A percentile compares a stretch with the other conserved stretches of the same genome.
phyloP scores from a whole-genome alignment of 106 monocot genomes.

The Dendrobium nobile region DNA sequence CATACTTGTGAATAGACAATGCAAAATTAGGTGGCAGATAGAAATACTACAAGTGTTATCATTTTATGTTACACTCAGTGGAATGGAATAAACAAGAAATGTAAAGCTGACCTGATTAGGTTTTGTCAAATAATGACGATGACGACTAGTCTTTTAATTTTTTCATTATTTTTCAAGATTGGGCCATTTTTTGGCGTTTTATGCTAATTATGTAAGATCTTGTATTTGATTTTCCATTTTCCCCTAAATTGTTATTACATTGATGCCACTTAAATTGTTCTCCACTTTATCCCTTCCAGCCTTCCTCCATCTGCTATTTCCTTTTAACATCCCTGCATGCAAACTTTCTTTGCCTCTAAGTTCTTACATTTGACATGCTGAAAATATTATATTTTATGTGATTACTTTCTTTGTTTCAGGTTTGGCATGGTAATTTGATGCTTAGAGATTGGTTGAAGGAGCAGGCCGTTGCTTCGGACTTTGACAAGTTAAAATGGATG shows the following conservation, averaged over 20 bases:
- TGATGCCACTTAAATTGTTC: not conserved
- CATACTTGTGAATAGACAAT: not conserved
- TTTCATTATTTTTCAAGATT: not conserved
- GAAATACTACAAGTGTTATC: not conserved
- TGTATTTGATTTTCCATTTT: not conserved
- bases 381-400: not conserved
- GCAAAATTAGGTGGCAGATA: not conserved
- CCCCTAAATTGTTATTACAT: not conserved
- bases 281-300: not conserved
- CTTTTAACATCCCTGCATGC: not conserved
- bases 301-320: not conserved
- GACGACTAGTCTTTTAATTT: not conserved
- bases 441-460: conserved; percentile 92
- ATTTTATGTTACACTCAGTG: not conserved
- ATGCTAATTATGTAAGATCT: not conserved
- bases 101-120: no score
- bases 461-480: conserved; percentile 35
- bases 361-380: not conserved
- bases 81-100: no score
- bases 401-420: conserved; percentile 26
- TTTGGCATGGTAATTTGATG: conserved; percentile 57
- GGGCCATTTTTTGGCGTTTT: not conserved
- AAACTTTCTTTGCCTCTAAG: not conserved
- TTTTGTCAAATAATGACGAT: not conserved
- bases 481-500: conserved; percentile 78